These are phyloP conservation scores for Gloeophyllum trabeum DNA, from an alignment of 768 basidiomycete species.

Conservation along the genomic window DNA sequence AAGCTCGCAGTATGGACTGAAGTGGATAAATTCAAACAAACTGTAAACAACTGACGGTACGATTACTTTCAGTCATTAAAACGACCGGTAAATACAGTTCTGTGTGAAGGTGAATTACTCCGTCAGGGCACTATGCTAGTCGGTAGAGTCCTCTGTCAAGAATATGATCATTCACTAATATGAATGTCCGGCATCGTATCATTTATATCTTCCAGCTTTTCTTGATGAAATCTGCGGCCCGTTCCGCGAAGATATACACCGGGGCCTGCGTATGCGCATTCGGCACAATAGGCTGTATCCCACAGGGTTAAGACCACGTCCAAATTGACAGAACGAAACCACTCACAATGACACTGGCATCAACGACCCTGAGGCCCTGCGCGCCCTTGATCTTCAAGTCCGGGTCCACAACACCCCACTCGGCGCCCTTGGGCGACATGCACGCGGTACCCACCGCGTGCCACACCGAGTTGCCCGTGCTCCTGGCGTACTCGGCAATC, in stretches of 20 bases:
- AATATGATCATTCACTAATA: too few relatives aligned
- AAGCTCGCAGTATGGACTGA: too few relatives aligned
- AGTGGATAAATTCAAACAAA: too few relatives aligned
- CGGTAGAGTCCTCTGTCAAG: too few relatives aligned
- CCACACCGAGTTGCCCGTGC: slow-evolving; percentile 36
- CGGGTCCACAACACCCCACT: slow-evolving; percentile 42
- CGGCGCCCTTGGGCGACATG: slow-evolving; percentile 40
- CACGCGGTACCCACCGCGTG: slow-evolving; percentile 49
- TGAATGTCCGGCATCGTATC: too few relatives aligned
- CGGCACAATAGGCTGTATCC: neutral
- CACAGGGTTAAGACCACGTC: slow-evolving; percentile 6
- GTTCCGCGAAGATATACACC: slow-evolving; percentile 36
- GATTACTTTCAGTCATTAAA: too few relatives aligned
- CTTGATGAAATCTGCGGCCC: slow-evolving; percentile 32
- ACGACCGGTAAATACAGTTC: too few relatives aligned
- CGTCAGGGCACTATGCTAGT: too few relatives aligned
- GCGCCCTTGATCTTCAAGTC: slow-evolving; percentile 35
- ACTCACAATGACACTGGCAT: slow-evolving; percentile 48
- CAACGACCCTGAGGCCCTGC: slow-evolving; percentile 15
- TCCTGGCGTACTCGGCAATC: slow-evolving; percentile 39
- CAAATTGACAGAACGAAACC: slow-evolving; percentile 41
- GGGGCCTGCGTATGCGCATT: slow-evolving; percentile 29
- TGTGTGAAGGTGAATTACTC: too few relatives aligned
- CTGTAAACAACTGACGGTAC: too few relatives aligned
- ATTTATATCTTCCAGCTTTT: too few relatives aligned